phyloP scores from a whole-genome alignment of 352 stramenopile genomes.

The Phytophthora megakarya region DNA sequence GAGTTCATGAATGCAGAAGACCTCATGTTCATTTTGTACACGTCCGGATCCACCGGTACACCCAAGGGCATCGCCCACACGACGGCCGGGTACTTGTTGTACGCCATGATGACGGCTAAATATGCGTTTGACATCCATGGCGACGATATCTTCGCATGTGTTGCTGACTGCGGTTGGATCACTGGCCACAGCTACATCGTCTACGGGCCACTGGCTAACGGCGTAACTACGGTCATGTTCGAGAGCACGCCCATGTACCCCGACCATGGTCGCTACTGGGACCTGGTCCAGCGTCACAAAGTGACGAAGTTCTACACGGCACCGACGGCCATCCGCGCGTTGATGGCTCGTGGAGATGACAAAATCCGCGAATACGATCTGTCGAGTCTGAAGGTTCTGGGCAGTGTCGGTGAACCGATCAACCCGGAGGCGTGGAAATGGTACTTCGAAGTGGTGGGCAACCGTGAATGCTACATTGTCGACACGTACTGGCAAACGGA shows the following conservation, averaged over 20 bases:
- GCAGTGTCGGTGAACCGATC: conserved; percentile 98
- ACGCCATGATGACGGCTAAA: conserved; percentile 91
- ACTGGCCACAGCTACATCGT: conserved; percentile 98
- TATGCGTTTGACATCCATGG: conserved; percentile 93
- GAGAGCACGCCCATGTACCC: too few relatives aligned
- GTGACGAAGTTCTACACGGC: too few relatives aligned
- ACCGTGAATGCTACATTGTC: conserved; percentile 88
- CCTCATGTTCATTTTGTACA: conserved; percentile 98
- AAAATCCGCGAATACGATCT: conserved; percentile 72
- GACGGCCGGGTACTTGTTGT: conserved; percentile 95
- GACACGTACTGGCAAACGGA: conserved; percentile 99
- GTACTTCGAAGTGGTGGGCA: conserved; percentile 86
- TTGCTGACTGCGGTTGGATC: conserved; percentile 96
- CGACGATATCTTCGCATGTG: conserved; percentile 93
- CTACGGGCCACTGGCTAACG: too few relatives aligned
- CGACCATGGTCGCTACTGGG: too few relatives aligned
- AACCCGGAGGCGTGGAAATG: conserved; percentile 97
- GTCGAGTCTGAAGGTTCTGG: conserved; percentile 91
- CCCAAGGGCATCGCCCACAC: conserved; percentile 95
- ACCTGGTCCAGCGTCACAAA: too few relatives aligned
- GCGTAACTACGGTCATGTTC: too few relatives aligned
- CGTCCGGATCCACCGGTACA: conserved; percentile 93
- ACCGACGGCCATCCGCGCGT: conserved; percentile 94
- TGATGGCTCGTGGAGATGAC: conserved; percentile 95
- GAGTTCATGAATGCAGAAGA: conserved; percentile 97